Conservation (phyloP, 116 monocot genomes). For the Phalaenopsis hybrid region DNA sequence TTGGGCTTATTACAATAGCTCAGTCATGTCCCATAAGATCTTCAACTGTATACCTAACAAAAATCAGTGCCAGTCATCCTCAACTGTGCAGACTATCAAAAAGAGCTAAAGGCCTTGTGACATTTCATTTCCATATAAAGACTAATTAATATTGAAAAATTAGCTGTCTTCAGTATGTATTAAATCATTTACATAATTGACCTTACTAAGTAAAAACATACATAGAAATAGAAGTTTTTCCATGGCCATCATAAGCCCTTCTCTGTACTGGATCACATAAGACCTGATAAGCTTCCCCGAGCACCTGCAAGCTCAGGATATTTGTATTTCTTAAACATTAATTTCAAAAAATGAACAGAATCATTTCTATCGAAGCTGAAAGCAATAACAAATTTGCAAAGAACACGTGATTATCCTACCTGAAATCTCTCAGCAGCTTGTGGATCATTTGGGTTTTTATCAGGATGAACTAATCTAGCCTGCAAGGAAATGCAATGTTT, state of each 20-base stretch:
- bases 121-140: not conserved
- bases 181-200: not conserved
- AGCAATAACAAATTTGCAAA: not conserved
- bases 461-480: conserved; percentile 75
- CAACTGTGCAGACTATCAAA: not conserved
- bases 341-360: not conserved
- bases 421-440: conserved; percentile 56
- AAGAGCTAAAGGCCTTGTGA: not conserved
- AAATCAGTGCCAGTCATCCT: not conserved
- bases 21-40: not conserved
- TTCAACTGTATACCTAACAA: not conserved
- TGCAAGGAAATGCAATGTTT: conserved; percentile 7
- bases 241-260: conserved; percentile 58
- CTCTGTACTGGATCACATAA: conserved; percentile 65
- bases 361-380: not conserved
- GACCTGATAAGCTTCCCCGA: conserved; percentile 84
- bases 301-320: conserved; percentile 28
- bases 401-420: conserved; percentile 12
- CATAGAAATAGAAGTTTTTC: conserved; percentile 51
- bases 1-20: not conserved
- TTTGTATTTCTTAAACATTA: not conserved
- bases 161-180: not conserved
- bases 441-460: conserved; percentile 69
- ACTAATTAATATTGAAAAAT: not conserved
- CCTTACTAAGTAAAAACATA: conserved; percentile 12